These are phyloP conservation scores for Delonix regia DNA, from an alignment of 306 rosid species.

Conservation along the genomic window DNA sequence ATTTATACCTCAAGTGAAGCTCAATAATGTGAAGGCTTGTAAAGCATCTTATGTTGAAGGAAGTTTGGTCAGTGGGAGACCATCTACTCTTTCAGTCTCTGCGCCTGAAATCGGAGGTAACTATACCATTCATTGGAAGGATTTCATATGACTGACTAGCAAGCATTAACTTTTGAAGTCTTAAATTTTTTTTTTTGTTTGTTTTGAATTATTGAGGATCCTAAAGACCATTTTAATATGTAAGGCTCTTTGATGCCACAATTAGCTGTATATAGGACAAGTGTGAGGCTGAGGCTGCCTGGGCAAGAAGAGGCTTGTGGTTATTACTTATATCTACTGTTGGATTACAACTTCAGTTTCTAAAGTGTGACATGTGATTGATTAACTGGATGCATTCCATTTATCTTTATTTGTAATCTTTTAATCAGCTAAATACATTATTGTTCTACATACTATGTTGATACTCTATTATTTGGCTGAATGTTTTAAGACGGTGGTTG, in stretches of 20 bases:
- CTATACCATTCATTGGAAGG: neutral
- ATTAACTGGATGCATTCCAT: neutral
- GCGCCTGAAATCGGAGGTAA: constrained; percentile 70
- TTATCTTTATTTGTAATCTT: neutral
- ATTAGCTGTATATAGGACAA: constrained; percentile 1
- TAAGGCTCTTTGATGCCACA: neutral
- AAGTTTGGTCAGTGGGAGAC: constrained; percentile 57
- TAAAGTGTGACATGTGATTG: neutral
- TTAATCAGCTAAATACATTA: neutral
- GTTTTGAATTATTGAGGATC: too few relatives aligned
- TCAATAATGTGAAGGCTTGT: constrained; percentile 45
- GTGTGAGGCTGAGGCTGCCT: neutral
- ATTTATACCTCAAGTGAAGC: constrained; percentile 42
- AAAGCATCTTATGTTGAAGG: constrained; percentile 53
- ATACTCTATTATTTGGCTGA: neutral
- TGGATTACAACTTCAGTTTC: neutral
- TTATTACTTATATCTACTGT: constrained; percentile 11
- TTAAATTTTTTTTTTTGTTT: neutral
- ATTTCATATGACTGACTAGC: neutral
- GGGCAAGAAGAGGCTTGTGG: neutral
- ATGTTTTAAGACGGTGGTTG: neutral
- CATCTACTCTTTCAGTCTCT: constrained; percentile 50
- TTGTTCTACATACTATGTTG: neutral
- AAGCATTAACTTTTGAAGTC: neutral
- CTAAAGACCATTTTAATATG: neutral